Conservation (phyloP, 1,139 yeast genomes). For the Debaryomycetaceae sp. region DNA sequence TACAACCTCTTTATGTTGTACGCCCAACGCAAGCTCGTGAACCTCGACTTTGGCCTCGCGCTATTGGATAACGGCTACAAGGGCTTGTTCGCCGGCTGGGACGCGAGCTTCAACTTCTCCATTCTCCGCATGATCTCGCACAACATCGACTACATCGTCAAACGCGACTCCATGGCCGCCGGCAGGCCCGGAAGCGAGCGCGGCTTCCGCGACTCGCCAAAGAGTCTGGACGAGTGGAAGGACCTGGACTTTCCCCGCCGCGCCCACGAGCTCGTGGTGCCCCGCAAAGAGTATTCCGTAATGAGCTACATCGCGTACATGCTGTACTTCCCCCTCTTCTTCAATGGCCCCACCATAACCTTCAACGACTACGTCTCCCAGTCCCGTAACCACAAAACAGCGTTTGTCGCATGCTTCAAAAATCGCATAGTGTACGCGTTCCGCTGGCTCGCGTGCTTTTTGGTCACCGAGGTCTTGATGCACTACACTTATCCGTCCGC, state of each 20-base stretch:
- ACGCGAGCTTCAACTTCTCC: slow-evolving; percentile 1
- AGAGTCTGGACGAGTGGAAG: not conserved
- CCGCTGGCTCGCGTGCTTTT: not conserved
- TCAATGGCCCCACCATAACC: slow-evolving; percentile 1
- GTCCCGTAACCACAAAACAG: not conserved
- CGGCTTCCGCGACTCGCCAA: not conserved
- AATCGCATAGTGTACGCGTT: not conserved
- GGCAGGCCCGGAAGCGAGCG: too few relatives aligned
- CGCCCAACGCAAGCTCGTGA: not conserved
- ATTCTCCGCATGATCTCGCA: not conserved
- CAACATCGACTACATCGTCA: not conserved
- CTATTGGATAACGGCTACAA: not conserved
- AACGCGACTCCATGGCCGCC: not conserved
- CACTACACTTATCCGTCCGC: not conserved
- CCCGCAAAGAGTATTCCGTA: not conserved
- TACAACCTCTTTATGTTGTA: not conserved
- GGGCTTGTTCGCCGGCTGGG: not conserved
- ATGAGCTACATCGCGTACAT: not conserved
- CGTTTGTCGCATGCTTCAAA: not conserved
- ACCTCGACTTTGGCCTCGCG: not conserved
- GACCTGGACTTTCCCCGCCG: not conserved
- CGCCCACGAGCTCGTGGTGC: not conserved
- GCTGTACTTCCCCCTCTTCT: not conserved
- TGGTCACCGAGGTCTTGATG: not conserved
- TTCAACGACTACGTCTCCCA: not conserved